Evolutionary conservation across 257 asterid genomes (phyloP).

Genomic region (Solanum pimpinellifolium): DNA sequence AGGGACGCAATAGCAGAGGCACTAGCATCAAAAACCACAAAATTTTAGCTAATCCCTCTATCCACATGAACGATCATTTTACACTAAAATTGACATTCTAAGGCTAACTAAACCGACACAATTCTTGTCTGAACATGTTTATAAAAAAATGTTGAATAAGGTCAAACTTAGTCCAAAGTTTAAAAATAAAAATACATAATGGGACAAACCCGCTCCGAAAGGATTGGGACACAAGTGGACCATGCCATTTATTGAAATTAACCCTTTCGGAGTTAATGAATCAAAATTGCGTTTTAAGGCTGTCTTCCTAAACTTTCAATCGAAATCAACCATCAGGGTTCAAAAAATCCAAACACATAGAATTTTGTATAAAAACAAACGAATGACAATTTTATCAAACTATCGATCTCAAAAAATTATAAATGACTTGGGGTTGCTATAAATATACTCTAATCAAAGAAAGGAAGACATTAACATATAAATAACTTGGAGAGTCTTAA

Average conservation of each 20-base stretch:
- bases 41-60: fast-evolving
- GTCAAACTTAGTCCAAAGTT: background rate
- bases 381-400: background rate
- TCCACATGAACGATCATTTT: fast-evolving
- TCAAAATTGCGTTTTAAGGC: background rate
- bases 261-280: fast-evolving
- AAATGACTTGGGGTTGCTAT: background rate
- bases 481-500: background rate
- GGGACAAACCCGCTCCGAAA: background rate
- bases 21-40: background rate
- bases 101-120: fast-evolving
- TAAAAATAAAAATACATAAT: too few relatives aligned
- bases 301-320: background rate
- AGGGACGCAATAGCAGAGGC: background rate
- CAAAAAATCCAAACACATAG: background rate
- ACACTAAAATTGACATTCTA: background rate
- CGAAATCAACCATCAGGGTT: background rate
- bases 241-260: background rate
- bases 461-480: fast-evolving
- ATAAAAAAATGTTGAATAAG: background rate
- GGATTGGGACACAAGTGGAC: background rate
- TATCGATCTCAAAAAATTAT: background rate
- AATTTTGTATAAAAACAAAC: background rate
- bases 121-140: fast-evolving
- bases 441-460: background rate